Percentiles rank a stretch among this genome's conserved stretches.
phyloP scores from a whole-genome alignment of 441 rosid genomes.

The Mallotus japonicus region DNA sequence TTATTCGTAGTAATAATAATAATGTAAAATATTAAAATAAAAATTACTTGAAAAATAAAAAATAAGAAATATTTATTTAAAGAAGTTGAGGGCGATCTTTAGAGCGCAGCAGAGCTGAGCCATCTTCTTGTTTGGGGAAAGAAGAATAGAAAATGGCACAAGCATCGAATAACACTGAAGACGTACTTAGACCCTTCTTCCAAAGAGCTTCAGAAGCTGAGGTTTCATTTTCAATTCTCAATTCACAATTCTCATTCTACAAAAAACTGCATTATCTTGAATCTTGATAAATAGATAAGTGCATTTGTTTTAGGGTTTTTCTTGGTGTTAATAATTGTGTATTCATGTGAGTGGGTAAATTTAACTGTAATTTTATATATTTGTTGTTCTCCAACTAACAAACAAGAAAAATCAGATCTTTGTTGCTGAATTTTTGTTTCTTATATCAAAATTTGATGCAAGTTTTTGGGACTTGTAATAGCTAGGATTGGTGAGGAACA shows the following conservation, averaged over 20 bases:
- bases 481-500: neutral
- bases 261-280: too few species aligned
- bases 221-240: constrained; percentile 33
- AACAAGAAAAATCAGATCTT: too few species aligned
- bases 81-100: too few species aligned
- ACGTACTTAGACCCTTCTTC: constrained; percentile 54
- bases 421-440: neutral
- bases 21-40: neutral
- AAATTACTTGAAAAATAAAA: too few species aligned
- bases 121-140: too few species aligned
- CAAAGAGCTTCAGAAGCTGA: constrained; percentile 69
- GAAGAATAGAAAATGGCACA: too few species aligned
- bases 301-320: too few species aligned
- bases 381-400: neutral
- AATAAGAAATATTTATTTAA: too few species aligned
- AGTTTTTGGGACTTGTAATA: neutral
- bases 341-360: neutral
- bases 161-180: neutral
- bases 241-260: too few species aligned
- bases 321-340: neutral
- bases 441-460: neutral
- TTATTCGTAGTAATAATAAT: too few species aligned
- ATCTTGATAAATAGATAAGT: too few species aligned
- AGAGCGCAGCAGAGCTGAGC: too few species aligned
- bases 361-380: neutral